Percentiles rank a stretch among this genome's conserved stretches.
These are phyloP conservation scores for Breviolum minutum DNA, from an alignment of 73 alveolate genomes.

Conservation along the genomic window DNA sequence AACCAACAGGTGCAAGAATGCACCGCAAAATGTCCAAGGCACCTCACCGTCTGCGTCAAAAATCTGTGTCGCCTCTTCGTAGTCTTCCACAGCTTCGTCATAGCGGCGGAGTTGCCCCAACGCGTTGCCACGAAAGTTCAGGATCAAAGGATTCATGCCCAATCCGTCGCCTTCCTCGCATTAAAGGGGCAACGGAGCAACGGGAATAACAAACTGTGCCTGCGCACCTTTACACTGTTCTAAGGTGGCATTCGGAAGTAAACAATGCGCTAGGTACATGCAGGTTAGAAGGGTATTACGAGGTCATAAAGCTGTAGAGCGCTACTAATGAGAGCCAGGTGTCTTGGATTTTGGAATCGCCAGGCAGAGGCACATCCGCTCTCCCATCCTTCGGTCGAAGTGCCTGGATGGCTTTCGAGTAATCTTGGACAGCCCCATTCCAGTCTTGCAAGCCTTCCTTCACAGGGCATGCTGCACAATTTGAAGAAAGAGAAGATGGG, in stretches of 20 bases:
- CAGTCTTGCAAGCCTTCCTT: slow-evolving; percentile 61
- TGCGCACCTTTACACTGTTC: no score
- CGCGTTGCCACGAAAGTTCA: slow-evolving; percentile 75
- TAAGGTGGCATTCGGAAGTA: no score
- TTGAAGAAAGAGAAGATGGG: neutral
- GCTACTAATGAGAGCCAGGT: no score
- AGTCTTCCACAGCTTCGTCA: slow-evolving; percentile 80
- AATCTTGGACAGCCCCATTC: slow-evolving; percentile 59
- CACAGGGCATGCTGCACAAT: neutral
- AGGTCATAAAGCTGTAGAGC: no score
- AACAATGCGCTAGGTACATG: no score
- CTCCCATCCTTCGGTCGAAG: slow-evolving; percentile 72
- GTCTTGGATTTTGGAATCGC: slow-evolving; percentile 61
- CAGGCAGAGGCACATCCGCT: slow-evolving; percentile 31
- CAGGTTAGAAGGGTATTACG: no score
- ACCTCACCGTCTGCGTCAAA: slow-evolving; percentile 59
- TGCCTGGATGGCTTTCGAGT: slow-evolving; percentile 61
- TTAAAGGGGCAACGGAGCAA: no score
- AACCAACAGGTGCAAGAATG: neutral
- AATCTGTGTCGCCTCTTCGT: slow-evolving; percentile 72
- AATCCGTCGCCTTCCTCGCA: slow-evolving; percentile 71
- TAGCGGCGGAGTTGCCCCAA: slow-evolving; percentile 69
- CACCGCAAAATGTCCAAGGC: neutral
- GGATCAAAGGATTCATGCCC: slow-evolving; percentile 78
- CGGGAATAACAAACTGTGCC: no score